phyloP scores from a whole-genome alignment of 2,329 filamentous ascomycete species.

The Chaetothyriales sp. region DNA sequence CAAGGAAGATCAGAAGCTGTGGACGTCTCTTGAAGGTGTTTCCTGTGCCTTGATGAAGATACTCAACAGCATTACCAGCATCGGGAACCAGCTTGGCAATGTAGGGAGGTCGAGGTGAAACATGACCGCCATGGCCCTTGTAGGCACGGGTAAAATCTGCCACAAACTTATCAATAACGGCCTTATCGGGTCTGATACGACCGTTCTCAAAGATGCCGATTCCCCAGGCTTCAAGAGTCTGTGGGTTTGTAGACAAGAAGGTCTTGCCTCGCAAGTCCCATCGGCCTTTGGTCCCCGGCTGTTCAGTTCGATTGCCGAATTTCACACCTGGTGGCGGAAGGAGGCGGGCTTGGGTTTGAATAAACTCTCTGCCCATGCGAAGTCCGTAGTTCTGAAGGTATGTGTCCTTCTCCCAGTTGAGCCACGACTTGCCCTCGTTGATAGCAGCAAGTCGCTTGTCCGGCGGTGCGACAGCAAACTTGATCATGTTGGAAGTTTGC shows the following conservation, averaged over 20 bases:
- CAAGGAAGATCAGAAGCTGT: slow-evolving; percentile 65
- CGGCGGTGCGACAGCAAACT: slow-evolving; percentile 72
- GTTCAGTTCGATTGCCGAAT: slow-evolving; percentile 40
- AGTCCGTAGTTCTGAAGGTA: slow-evolving; percentile 62
- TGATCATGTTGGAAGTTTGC: slow-evolving; percentile 79
- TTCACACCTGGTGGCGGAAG: slow-evolving; percentile 56
- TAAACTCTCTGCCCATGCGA: slow-evolving; percentile 48
- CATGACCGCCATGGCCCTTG: slow-evolving; percentile 43
- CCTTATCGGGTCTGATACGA: slow-evolving; percentile 30
- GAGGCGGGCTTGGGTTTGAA: slow-evolving; percentile 53
- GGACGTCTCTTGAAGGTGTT: slow-evolving; percentile 42
- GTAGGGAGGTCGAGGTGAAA: slow-evolving; percentile 33
- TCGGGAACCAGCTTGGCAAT: slow-evolving; percentile 30
- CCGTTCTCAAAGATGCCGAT: slow-evolving; percentile 51
- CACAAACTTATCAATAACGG: slow-evolving; percentile 38
- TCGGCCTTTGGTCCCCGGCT: slow-evolving; percentile 54
- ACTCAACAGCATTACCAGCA: slow-evolving; percentile 39
- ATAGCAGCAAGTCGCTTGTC: slow-evolving; percentile 53
- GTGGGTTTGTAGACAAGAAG: slow-evolving; percentile 52
- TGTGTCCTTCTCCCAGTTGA: slow-evolving; percentile 54
- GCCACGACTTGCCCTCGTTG: slow-evolving; percentile 47
- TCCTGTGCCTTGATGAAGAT: slow-evolving; percentile 41
- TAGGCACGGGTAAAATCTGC: slow-evolving; percentile 48
- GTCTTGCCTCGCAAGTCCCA: slow-evolving; percentile 79
- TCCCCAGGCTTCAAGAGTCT: slow-evolving; percentile 57